A percentile compares a stretch with the other conserved stretches of the same genome.
These are phyloP conservation scores for Penicillium olsonii DNA, from an alignment of 2,329 filamentous ascomycete species.

Conservation along the genomic window DNA sequence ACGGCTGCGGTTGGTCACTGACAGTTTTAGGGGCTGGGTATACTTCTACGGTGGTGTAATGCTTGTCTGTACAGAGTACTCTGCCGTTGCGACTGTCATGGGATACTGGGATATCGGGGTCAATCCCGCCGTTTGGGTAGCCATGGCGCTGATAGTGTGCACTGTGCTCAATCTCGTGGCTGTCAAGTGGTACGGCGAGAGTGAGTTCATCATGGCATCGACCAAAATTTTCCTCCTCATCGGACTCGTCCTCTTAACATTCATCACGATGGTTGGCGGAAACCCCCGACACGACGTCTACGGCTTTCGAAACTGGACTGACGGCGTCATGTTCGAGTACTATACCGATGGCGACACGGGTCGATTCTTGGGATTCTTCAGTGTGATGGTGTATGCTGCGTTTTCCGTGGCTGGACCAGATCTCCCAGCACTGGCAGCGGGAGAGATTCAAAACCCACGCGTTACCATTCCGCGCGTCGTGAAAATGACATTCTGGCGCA, in stretches of 20 bases:
- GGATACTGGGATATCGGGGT: conserved; percentile 48
- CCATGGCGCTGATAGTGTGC: conserved; percentile 44
- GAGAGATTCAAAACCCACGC: conserved; percentile 69
- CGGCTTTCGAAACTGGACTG: conserved; percentile 66
- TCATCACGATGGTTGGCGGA: conserved; percentile 78
- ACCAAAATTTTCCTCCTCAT: conserved; percentile 71
- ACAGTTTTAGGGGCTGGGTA: conserved; percentile 39
- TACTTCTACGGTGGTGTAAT: conserved; percentile 50
- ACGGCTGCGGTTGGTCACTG: background rate
- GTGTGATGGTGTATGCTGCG: conserved; percentile 68
- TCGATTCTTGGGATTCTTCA: conserved; percentile 70
- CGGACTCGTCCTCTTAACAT: conserved; percentile 70
- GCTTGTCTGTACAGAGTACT: conserved; percentile 51
- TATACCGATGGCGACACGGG: conserved; percentile 66
- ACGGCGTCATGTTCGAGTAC: conserved; percentile 66
- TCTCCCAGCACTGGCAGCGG: conserved; percentile 60
- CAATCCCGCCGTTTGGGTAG: conserved; percentile 46
- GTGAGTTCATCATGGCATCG: conserved; percentile 70
- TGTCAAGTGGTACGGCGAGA: conserved; percentile 71
- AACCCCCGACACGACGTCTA: conserved; percentile 70
- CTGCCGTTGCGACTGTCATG: conserved; percentile 47
- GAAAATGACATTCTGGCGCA: conserved; percentile 75
- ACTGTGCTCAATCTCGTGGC: conserved; percentile 67
- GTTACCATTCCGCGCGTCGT: conserved; percentile 70
- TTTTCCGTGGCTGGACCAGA: conserved; percentile 67